Percentiles rank a stretch among this genome's conserved stretches.
Conservation (phyloP, 164 flowering plant genomes). For the Nymphaea thermarum region DNA sequence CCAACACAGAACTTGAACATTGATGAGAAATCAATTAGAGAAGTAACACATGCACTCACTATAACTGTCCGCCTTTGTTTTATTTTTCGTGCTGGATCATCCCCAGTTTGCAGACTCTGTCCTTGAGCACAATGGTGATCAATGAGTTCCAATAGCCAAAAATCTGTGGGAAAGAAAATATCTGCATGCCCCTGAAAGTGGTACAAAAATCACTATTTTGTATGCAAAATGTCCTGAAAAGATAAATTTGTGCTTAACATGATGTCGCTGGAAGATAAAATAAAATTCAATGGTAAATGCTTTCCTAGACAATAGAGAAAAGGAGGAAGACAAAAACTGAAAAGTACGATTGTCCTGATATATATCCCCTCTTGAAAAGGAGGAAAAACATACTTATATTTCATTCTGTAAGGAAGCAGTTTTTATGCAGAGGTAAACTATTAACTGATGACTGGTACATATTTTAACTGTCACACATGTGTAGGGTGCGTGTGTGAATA, state of each 20-base stretch:
- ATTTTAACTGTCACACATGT: too few relatives aligned
- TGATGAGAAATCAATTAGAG: not conserved
- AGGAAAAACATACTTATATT: too few relatives aligned
- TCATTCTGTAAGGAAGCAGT: too few relatives aligned
- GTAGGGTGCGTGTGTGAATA: too few relatives aligned
- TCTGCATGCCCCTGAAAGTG: slow-evolving; percentile 90
- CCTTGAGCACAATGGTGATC: slow-evolving; percentile 89
- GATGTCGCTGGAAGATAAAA: not conserved
- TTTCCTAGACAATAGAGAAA: not conserved
- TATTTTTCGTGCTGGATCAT: slow-evolving; percentile 37
- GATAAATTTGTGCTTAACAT: too few relatives aligned
- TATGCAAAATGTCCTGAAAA: too few relatives aligned
- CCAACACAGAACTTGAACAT: not conserved
- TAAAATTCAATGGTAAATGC: not conserved
- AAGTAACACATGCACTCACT: slow-evolving; percentile 26
- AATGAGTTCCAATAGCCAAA: slow-evolving; percentile 76
- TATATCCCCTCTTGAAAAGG: too few relatives aligned
- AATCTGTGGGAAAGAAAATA: slow-evolving; percentile 96
- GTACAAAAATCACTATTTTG: not conserved
- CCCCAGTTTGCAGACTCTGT: slow-evolving; percentile 24
- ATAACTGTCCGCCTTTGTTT: slow-evolving; percentile 75
- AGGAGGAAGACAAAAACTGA: not conserved
- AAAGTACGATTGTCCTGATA: not conserved
- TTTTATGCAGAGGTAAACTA: too few relatives aligned
- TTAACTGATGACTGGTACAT: too few relatives aligned